Evolutionary conservation across 169 alveolate species (phyloP), one percentile per base, ranked within the genome.

Genomic region (Eimeria brunetti): DNA sequence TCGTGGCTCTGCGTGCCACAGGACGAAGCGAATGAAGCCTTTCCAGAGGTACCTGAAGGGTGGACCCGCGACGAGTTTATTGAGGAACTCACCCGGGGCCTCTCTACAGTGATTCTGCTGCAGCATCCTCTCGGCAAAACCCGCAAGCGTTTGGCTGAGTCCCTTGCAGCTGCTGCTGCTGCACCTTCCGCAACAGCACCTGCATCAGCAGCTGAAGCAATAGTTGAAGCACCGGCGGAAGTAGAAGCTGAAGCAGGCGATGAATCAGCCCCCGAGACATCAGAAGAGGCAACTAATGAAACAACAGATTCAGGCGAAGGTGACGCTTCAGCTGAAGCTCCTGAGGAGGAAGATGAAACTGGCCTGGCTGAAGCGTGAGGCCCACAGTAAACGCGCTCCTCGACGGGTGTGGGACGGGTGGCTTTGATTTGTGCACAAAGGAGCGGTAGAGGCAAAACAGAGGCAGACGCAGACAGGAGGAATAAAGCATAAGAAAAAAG

Each of bases 281-380:
- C 94, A 56, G 56, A 33, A 1, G 44, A 41, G 46, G 78, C 80
- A 36, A 44, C 85, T 41, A 46, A 20, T 75, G 85, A 38, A 75
- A 16, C 85, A 41, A 27, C 85, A 2, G 85, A 38, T 75, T 38
- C 85, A 38, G 67, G n/a, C 14, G 22, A 58, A 58, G 67, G n/a
- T 20, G 89, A 38, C 1, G 69, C 92, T 58, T 64, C 92, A 85
- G 80, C 92, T 56, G 80, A 38, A 7, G 49, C 78, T 22, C 7
- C 89, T 36, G 30, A 60, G 46, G 91, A 84, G 38, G 91, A 84
- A 84, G 91, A 84, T 84, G 91, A 84, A 33, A 84, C 91, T 14
- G 91, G 91, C 91, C 56, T 84, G 38, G 91, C n/a, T 58, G 91
- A 84, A 33, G 91, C 91, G 91, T 84, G 64, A 56, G 89, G 64